A percentile compares a stretch with the other conserved stretches of the same genome.
These are phyloP conservation scores for Aspergillus persii DNA, from an alignment of 2,329 filamentous ascomycete genomes.

Conservation along the genomic window DNA sequence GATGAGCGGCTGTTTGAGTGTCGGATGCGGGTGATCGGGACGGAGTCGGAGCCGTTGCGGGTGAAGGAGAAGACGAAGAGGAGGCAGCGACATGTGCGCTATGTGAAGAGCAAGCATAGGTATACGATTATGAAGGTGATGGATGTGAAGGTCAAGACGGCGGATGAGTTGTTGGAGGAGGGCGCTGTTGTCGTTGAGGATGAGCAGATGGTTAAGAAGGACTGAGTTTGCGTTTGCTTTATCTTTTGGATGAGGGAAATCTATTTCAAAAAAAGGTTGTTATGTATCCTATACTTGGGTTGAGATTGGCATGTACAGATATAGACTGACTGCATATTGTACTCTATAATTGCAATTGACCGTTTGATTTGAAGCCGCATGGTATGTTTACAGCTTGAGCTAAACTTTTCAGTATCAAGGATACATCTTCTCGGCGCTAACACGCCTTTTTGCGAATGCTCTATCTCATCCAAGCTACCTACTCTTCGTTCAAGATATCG, in stretches of 20 bases:
- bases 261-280: neutral
- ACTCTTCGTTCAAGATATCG: slow-evolving; percentile 11
- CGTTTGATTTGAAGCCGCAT: slow-evolving; percentile 1
- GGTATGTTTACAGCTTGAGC: neutral
- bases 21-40: slow-evolving; percentile 77
- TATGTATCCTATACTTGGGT: neutral
- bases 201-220: slow-evolving; percentile 11
- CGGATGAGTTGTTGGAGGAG: slow-evolving; percentile 53
- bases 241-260: neutral
- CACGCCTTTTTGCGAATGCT: neutral
- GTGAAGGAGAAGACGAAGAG: slow-evolving; percentile 79
- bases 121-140: slow-evolving; percentile 84
- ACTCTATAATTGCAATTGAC: slow-evolving; percentile 26
- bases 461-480: neutral
- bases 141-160: slow-evolving; percentile 67
- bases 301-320: slow-evolving; percentile 31
- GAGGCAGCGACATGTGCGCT: slow-evolving; percentile 66
- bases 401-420: neutral
- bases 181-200: slow-evolving; percentile 39
- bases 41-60: slow-evolving; percentile 76
- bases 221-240: slow-evolving; percentile 14
- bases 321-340: slow-evolving; percentile 34
- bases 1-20: slow-evolving; percentile 84
- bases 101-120: slow-evolving; percentile 82
- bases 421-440: neutral